Evolutionary conservation across 148 eudicot genomes (phyloP).

Genomic region (Amaranthus hypochondriacus): DNA sequence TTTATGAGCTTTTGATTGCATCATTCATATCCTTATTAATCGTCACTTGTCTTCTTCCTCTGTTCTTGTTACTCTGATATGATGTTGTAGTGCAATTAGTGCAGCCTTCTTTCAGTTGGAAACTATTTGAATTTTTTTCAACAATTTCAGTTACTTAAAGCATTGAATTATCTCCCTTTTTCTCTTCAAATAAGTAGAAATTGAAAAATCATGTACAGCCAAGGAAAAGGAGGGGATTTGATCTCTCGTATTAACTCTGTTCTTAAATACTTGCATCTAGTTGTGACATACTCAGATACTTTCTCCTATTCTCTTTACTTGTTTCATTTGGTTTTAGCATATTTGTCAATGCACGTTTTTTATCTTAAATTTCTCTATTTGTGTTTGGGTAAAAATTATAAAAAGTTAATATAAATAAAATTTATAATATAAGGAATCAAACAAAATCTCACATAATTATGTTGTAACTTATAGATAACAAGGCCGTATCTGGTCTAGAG

Average conservation of each 20-base stretch:
- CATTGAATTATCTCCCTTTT: background rate
- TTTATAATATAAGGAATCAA: too few relatives aligned
- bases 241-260: background rate
- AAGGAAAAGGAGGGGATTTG: background rate
- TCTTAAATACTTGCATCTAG: background rate
- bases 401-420: too few relatives aligned
- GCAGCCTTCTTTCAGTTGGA: conserved; percentile 28
- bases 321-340: background rate
- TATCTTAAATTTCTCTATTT: too few relatives aligned
- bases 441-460: too few relatives aligned
- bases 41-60: conserved; percentile 24
- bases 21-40: conserved; percentile 24
- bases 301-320: background rate
- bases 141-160: conserved; percentile 17
- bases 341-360: too few relatives aligned
- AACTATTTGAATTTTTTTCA: conserved; percentile 13
- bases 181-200: conserved; percentile 10
- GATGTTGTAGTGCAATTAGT: conserved; percentile 20
- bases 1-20: conserved; percentile 7
- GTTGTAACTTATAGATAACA: too few relatives aligned
- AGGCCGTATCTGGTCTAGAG: too few relatives aligned
- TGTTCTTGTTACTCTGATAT: conserved; percentile 23
- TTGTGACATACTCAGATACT: too few relatives aligned
- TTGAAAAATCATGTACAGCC: background rate
- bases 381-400: too few relatives aligned